A percentile compares a stretch with the other conserved stretches of the same genome.
Conservation (phyloP, 2,329 filamentous ascomycete genomes). For the Venturia pyrina region DNA sequence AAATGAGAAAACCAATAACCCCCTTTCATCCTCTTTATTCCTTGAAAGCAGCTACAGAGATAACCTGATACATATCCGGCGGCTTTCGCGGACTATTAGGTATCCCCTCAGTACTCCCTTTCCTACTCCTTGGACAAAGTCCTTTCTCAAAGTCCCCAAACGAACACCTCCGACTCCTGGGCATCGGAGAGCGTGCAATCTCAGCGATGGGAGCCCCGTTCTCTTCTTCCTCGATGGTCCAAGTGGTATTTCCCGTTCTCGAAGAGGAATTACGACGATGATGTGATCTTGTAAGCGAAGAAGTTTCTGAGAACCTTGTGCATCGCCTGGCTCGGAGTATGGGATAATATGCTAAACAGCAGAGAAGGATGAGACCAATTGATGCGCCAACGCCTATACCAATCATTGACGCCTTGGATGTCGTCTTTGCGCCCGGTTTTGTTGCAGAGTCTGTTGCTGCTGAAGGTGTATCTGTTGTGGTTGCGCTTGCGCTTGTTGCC, state of each 20-base stretch:
- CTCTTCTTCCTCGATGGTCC: neutral
- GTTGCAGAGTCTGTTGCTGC: neutral
- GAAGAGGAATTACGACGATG: neutral
- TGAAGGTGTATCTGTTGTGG: neutral
- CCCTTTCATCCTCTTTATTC: neutral
- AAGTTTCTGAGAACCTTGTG: neutral
- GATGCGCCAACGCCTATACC: neutral
- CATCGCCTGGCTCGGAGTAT: neutral
- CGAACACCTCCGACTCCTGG: neutral
- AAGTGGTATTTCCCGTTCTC: neutral
- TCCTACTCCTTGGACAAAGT: neutral
- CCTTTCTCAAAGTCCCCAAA: neutral
- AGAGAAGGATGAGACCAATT: neutral
- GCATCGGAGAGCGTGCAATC: neutral
- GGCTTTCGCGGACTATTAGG: neutral
- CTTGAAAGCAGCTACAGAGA: conserved; percentile 1
- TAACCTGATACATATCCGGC: neutral
- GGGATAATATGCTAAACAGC: neutral
- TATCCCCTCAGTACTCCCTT: neutral
- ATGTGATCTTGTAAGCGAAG: neutral
- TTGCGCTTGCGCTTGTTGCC: neutral
- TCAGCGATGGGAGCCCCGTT: neutral
- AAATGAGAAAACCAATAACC: neutral
- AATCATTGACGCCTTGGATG: neutral
- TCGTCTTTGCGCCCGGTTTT: neutral